These are phyloP conservation scores for Elymus sibiricus DNA, from an alignment of 176 grass and related monocot genomes.

Conservation along the genomic window DNA sequence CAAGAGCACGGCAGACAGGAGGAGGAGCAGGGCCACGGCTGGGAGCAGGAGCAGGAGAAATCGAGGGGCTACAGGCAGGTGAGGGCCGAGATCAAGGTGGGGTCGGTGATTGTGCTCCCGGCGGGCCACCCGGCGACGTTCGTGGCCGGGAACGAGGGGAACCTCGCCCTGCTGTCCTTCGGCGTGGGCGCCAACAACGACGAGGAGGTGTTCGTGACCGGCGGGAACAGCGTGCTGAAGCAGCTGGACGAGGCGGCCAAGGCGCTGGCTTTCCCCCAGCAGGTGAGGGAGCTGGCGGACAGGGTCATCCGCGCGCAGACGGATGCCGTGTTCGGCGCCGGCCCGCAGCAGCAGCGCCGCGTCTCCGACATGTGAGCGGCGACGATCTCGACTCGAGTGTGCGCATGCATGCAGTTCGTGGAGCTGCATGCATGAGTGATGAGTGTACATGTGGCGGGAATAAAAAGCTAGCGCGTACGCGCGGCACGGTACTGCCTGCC, in stretches of 20 bases:
- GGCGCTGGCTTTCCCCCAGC: not conserved
- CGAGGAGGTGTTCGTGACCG: slow-evolving; percentile 45
- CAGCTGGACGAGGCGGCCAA: slow-evolving; percentile 39
- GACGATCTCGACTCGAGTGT: not conserved
- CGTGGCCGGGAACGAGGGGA: slow-evolving; percentile 38
- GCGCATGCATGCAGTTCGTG: not conserved
- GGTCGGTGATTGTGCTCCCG: slow-evolving; percentile 49
- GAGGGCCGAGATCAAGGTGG: slow-evolving; percentile 20
- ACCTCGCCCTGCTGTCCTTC: slow-evolving; percentile 52
- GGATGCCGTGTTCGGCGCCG: slow-evolving; percentile 50
- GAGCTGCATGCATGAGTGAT: not conserved
- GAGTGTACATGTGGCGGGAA: not conserved
- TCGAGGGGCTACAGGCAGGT: slow-evolving; percentile 25
- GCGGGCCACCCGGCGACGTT: slow-evolving; percentile 37
- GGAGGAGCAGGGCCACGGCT: not conserved
- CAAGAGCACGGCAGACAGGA: slow-evolving; percentile 17
- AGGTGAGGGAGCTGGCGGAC: slow-evolving; percentile 45
- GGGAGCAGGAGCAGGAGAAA: too few species aligned
- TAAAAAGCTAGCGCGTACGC: not conserved
- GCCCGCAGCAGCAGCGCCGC: slow-evolving; percentile 13
- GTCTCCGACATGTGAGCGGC: slow-evolving; percentile 1
- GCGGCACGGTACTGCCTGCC: not conserved
- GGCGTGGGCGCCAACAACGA: slow-evolving; percentile 31
- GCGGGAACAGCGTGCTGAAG: slow-evolving; percentile 48
- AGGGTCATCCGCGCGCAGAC: slow-evolving; percentile 46